Evolutionary conservation across 768 basidiomycete species (phyloP), one percentile per base, ranked within the genome.

Genomic region (Boletus rufocinnamomeus): DNA sequence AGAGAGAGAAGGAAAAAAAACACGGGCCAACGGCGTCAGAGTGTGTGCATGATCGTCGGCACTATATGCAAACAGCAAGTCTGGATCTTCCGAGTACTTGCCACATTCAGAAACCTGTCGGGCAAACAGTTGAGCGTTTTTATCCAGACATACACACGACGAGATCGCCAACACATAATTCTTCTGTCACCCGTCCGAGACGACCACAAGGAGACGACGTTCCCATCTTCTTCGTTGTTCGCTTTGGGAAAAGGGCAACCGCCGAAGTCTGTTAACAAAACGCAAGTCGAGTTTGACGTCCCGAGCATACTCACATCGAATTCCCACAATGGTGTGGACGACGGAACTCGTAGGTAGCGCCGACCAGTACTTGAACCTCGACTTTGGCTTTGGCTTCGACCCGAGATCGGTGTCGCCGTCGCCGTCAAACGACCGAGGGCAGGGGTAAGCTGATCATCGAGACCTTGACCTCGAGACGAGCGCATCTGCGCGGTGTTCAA

Each of bases 121-220:
- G 1, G 13, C 4, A 32, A 17, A 16, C 11, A 6, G 25, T 46
- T 64, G 44, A 64, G 52, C 50, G 13, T 51, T 6, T 13, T 53
- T 40, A 37, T 38, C 44, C 35, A 50, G 10, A 41, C 16, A 28
- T 28, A 30, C 14, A 1, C 38, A 28, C 27, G 35, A 41, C 45
- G 16, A 27, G 19, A 52, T 11, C 11, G 23, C 17, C 2, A 57
- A 52, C 54, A 60, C 57, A 51, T 57, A 60, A 49, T 61, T 72
- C 62, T 67, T 68, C 70, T 6, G 49, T 23, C 30, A 72, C 61
- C 3, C 60, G 44, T 21, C 61, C 54, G 9, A 63, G 63, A 3
- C 58, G 56, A 37, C 56, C 44, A 13, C 56, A 52, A 50, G 67
- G 60, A 4, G 67, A 54, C 21, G 63, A 35, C 17, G 48, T 38